Conservation (phyloP, 2,329 filamentous ascomycete genomes). For the Colletotrichum lindemuthianum region DNA sequence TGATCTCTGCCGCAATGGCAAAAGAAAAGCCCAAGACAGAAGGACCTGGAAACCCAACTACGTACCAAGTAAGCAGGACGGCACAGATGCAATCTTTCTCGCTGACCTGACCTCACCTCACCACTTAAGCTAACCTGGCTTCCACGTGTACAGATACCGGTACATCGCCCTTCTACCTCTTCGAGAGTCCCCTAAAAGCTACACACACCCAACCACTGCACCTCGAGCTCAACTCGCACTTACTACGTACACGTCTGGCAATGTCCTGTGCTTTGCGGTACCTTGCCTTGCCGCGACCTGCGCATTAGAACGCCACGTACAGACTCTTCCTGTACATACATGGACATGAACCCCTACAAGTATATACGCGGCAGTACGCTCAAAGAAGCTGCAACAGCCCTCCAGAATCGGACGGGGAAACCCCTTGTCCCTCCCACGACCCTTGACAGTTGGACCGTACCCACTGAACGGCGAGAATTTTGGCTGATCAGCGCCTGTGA, state of each 20-base stretch:
- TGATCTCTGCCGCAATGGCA: slow-evolving; percentile 17
- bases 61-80: neutral
- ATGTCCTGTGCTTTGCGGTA: neutral
- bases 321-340: neutral
- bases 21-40: neutral
- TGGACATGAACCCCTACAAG: too few species aligned
- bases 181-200: slow-evolving; percentile 11
- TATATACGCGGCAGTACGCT: too few species aligned
- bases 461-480: slow-evolving; percentile 29
- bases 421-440: neutral
- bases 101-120: slow-evolving; percentile 3
- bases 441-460: too few species aligned
- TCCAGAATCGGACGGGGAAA: neutral
- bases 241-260: too few species aligned
- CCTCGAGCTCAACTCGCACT: neutral
- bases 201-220: neutral
- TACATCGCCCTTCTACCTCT: slow-evolving; percentile 2
- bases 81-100: neutral
- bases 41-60: too few species aligned
- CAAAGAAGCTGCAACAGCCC: too few species aligned
- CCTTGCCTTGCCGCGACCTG: neutral
- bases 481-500: slow-evolving; percentile 45
- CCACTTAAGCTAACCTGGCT: slow-evolving; percentile 5
- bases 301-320: too few species aligned
- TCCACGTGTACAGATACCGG: slow-evolving; percentile 27